A percentile compares a stretch with the other conserved stretches of the same genome.
Evolutionary conservation across 148 eudicot genomes (phyloP).

Genomic region (Euryodendron excelsum): DNA sequence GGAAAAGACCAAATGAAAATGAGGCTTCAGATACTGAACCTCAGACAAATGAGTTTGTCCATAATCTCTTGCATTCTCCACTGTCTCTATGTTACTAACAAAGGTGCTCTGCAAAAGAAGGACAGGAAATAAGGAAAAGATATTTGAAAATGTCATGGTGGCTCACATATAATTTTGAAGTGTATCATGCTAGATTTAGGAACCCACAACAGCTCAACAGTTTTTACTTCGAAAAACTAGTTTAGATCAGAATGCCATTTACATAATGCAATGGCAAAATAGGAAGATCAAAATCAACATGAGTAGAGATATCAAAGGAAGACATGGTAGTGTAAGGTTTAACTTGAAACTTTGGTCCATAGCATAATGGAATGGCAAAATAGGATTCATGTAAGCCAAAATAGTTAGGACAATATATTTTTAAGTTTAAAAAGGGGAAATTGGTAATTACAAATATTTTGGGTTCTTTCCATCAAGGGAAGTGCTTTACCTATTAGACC

Average conservation of each 20-base stretch:
- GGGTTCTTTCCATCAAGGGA: no score
- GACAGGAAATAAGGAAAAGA: slow-evolving; percentile 11
- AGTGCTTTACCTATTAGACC: no score
- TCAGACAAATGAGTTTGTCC: slow-evolving; percentile 90
- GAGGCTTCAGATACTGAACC: slow-evolving; percentile 34
- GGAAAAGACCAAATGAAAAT: background rate
- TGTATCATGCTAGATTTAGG: background rate
- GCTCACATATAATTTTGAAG: no score
- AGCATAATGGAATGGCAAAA: no score
- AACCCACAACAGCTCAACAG: background rate
- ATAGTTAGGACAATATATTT: no score
- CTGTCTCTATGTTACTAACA: slow-evolving; percentile 52
- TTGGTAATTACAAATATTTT: no score
- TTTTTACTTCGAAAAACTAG: background rate
- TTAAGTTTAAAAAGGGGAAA: no score
- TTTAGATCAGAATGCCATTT: background rate
- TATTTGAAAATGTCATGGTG: background rate
- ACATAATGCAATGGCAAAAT: background rate
- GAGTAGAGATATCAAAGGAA: no score
- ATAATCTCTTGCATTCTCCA: slow-evolving; percentile 82
- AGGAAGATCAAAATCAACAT: background rate
- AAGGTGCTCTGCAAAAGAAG: slow-evolving; percentile 63
- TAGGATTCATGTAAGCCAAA: no score
- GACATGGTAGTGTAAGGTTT: no score
- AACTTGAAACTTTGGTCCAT: no score